Percentiles rank a stretch among this genome's conserved stretches.
Evolutionary conservation across 805 yeast species (phyloP).

Genomic region (Yarrowia sp.): DNA sequence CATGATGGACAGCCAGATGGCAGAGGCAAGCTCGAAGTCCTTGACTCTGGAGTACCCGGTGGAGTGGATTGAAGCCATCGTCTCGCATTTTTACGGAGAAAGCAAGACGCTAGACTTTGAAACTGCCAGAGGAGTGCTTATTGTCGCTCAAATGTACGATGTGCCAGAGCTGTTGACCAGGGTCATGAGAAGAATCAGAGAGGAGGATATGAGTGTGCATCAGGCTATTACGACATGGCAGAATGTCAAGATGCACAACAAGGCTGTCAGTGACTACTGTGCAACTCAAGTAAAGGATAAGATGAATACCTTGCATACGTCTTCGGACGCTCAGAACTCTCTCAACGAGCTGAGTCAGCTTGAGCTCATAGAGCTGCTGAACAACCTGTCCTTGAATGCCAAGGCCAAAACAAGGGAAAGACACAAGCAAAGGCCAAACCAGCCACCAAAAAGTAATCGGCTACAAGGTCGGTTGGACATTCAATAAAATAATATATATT

Average conservation of each 20-base stretch:
- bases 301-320: not conserved
- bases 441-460: too few species aligned
- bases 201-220: not conserved
- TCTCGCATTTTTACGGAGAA: not conserved
- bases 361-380: not conserved
- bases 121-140: not conserved
- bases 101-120: not conserved
- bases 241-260: not conserved
- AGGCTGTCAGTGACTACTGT: not conserved
- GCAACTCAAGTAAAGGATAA: not conserved
- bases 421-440: too few species aligned
- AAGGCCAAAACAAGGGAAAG: not conserved
- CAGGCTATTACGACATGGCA: not conserved
- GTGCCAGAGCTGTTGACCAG: not conserved
- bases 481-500: constrained; percentile 11
- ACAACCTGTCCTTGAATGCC: not conserved
- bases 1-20: not conserved
- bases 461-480: too few species aligned
- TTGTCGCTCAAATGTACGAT: not conserved
- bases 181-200: not conserved
- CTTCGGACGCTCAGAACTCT: not conserved
- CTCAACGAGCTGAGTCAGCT: not conserved
- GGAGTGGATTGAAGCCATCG: not conserved
- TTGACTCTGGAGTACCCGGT: not conserved
- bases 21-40: not conserved